phyloP scores from a whole-genome alignment of 2,329 filamentous ascomycete species.

The Xylariomycetidae sp. region DNA sequence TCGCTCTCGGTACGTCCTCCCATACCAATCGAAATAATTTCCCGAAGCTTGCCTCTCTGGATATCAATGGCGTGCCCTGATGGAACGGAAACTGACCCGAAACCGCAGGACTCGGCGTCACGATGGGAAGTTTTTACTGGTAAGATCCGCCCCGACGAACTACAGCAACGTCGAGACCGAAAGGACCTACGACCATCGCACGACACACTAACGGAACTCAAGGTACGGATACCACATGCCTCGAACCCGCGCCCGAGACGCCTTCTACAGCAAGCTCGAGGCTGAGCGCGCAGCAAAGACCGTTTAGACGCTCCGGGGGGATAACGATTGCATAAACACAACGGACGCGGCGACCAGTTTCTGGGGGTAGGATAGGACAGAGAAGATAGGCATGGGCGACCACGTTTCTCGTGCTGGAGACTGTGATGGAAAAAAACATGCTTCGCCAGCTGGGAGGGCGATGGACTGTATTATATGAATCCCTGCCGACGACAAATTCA shows the following conservation, averaged over 20 bases:
- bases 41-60: background rate
- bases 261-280: conserved; percentile 56
- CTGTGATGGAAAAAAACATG: conserved; percentile 12
- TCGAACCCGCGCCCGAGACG: conserved; percentile 54
- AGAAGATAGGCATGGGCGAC: background rate
- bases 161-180: background rate
- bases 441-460: conserved; percentile 13
- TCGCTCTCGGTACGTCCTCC: conserved; percentile 48
- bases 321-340: too few species aligned
- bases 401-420: conserved; percentile 6
- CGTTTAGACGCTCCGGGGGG: conserved; percentile 8
- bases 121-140: conserved; percentile 54
- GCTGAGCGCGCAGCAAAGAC: conserved; percentile 43
- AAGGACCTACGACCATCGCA: conserved; percentile 1
- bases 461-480: conserved; percentile 21
- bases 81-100: too few species aligned
- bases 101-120: conserved; percentile 45
- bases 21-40: background rate
- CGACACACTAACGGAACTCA: conserved; percentile 13
- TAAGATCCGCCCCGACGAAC: conserved; percentile 31
- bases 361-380: too few species aligned
- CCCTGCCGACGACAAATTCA: conserved; percentile 13
- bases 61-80: too few species aligned
- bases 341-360: too few species aligned
- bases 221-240: conserved; percentile 62